These are phyloP conservation scores for Trichomonascaceae sp. DNA, from an alignment of 1,139 yeast species.

Conservation along the genomic window DNA sequence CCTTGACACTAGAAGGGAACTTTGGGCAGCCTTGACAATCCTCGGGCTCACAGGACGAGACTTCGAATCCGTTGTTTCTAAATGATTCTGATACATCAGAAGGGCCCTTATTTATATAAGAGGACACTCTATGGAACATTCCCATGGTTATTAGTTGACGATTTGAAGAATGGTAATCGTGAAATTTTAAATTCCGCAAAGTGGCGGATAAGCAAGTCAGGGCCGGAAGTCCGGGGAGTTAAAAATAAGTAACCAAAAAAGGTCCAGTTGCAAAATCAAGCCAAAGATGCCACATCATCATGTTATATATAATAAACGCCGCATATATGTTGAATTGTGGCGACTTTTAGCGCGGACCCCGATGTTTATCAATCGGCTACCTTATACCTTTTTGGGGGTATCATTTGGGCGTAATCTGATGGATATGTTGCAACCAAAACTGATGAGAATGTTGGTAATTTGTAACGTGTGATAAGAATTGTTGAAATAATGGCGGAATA, in stretches of 20 bases:
- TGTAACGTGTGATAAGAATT: no score
- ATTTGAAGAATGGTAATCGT: neutral
- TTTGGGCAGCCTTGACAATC: slow-evolving; percentile 27
- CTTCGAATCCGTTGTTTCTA: slow-evolving; percentile 12
- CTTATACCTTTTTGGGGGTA: neutral
- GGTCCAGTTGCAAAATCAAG: neutral
- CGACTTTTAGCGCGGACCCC: neutral
- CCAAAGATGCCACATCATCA: neutral
- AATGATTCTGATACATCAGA: slow-evolving; percentile 1
- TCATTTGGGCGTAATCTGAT: neutral
- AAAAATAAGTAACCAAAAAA: neutral
- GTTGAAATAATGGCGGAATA: no score
- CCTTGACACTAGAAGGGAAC: slow-evolving; percentile 53
- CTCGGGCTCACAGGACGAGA: slow-evolving; percentile 26
- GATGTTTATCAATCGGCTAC: neutral
- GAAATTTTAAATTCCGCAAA: neutral
- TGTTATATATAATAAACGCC: neutral
- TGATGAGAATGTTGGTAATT: no score
- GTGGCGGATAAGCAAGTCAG: neutral
- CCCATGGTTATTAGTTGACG: slow-evolving; percentile 8
- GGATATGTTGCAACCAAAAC: neutral
- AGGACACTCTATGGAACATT: slow-evolving; percentile 10
- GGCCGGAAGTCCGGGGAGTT: neutral
- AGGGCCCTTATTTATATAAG: slow-evolving; percentile 3
- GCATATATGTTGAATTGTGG: neutral